Base-by-base conservation (phyloP, 2,329 filamentous ascomycete species). In the Periconia sp. region DNA sequence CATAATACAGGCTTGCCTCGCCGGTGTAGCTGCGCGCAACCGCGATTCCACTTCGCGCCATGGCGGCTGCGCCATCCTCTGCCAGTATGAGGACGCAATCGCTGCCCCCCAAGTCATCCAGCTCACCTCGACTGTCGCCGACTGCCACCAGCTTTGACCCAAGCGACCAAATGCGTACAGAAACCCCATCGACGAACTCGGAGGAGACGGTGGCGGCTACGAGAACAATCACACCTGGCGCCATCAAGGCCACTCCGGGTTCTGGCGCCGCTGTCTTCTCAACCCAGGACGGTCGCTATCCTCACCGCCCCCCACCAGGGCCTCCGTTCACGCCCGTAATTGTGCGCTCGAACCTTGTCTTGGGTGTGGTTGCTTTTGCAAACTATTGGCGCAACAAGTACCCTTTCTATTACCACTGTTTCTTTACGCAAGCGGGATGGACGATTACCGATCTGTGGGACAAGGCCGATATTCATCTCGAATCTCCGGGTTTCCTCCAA, bases 401-500 rank as follows among this genome's bases (percentile, higher is more conserved):
- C 52, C 66, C 63, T 40, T 47, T 54, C 14, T 54, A 65, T 18
- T 71, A 63, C 45, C 53, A 60, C 27, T 59, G 60, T 46, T 65
- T 73, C 47, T 68, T 71, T 37, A 66, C 69, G 5, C 46, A 54
- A 8, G 48, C 56, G 41, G 58, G 57, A 8, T 71, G 62, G 61
- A 52, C 45, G 7, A 65, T 73, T 10, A 31, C 59, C 30, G 71
- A 75, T 48, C 60, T 74, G 9, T 75, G 69, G 66, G 71, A 74
- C 44, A 53, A 55, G 9, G 43, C 56, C 52, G 71, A 74, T 37
- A 66, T 74, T 19, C 62, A 70, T 33, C n/a, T 69, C 9, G 65
- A 74, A n/a, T 56, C 58, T 2, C 53, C 58, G 11, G n/a, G 40
- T 1, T 71, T 70, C 43, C 68, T 70, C 41, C 40, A 59, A n/a